Conservation (phyloP, 805 yeast genomes). For the Kurtzmaniella cleridarum region DNA sequence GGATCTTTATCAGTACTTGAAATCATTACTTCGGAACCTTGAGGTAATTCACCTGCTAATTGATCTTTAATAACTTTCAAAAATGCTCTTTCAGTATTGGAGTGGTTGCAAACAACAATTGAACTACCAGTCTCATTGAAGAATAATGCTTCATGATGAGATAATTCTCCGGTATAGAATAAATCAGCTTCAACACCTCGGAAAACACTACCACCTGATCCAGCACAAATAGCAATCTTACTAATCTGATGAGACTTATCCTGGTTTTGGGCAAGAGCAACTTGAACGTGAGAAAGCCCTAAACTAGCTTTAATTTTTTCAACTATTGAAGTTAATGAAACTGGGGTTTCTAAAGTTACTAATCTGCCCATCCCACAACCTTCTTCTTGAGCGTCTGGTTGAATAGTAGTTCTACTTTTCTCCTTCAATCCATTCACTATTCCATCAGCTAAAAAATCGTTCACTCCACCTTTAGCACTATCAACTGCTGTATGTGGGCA, state of each 20-base stretch:
- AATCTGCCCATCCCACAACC: constrained; percentile 82
- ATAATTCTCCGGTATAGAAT: constrained; percentile 84
- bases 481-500: constrained; percentile 96
- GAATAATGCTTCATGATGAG: constrained; percentile 85
- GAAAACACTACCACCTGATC: constrained; percentile 83
- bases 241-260: constrained; percentile 30
- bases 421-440: constrained; percentile 28
- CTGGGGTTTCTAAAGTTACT: constrained; percentile 42
- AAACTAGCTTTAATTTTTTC: constrained; percentile 48
- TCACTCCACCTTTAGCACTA: constrained; percentile 88
- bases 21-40: constrained; percentile 40
- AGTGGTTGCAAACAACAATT: constrained; percentile 79
- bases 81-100: constrained; percentile 90
- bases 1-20: constrained; percentile 67
- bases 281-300: constrained; percentile 53
- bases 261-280: constrained; percentile 38
- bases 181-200: constrained; percentile 59
- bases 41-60: constrained; percentile 39
- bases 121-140: constrained; percentile 66
- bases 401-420: constrained; percentile 31
- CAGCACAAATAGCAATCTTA: constrained; percentile 86
- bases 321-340: constrained; percentile 42
- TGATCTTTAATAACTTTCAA: constrained; percentile 48
- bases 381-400: constrained; percentile 36
- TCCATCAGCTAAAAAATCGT: constrained; percentile 81